Base-by-base conservation (phyloP, 441 rosid species). In the Brassica balearica region DNA sequence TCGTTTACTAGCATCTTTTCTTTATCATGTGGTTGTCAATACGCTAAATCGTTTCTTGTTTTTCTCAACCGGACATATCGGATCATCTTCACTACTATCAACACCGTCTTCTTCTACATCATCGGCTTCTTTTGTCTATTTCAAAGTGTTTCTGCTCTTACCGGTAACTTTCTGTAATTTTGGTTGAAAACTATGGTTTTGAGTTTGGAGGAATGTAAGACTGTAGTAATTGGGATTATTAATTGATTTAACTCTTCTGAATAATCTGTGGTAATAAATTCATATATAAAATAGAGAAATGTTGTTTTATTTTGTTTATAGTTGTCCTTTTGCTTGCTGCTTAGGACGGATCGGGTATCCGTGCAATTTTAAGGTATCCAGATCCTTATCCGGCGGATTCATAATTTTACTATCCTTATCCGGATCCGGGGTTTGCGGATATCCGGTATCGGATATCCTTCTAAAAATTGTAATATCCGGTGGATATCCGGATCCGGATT, bases 1-100 rank as follows among this genome's bases (percentile, higher is more conserved):
- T 71, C 72, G 66, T 56, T 71, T 65, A 8, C 23, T 71, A 14
- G 7, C 15, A 68, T 58, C 10, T 67, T 27, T 56, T 38, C 27
- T 58, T 58, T 67, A 75, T 23, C 69, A 1, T 61, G 79, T 76
- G 79, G 79, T 46, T 68, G 79, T 62, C 43, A 61, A 12, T 12
- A 25, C 17, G 34, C 65, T 60, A 60, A 5, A 60, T 6, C n/a
- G 7, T 60, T 22, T 22, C 34, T 60, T 27, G n/a, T 60, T 59
- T 59, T 10, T 4, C 29, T 59, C 29, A 19, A 58, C 61, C 61
- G 11, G 61, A 56, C 11, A 17, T 8, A 20, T 59, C 14, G 8
- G 29, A 22, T 59, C 64, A 22, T 22, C 64, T 59, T 60, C 64
- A 1, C 34, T 10, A 60, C 34, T 12, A 22, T 60, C 64, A 23